Base-by-base conservation (phyloP, 169 alveolate species). In the Theileria orientalis region DNA sequence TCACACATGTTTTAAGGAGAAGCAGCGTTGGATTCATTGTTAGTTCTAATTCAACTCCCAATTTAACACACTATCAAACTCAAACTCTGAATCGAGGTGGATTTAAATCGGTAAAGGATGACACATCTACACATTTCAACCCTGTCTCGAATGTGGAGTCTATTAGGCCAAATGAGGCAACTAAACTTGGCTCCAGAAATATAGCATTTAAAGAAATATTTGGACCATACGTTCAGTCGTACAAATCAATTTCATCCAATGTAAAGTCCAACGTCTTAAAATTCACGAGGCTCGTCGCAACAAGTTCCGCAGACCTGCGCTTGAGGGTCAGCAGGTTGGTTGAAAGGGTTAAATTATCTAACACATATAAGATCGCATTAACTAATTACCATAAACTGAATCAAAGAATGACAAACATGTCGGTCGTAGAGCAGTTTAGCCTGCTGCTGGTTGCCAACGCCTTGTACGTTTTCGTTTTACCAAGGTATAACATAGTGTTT, bases 341-440 rank as follows among this genome's bases (percentile, higher is more conserved):
- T 14, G n/a, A 54, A 54, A 54, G n/a, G 27, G 63, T 54, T 27
- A 19, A 27, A 23, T 1, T 13, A 54, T 54, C 63, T 13, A 54
- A 54, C n/a, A 7, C 14, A 54, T 54, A 54, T 27, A 54, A 27
- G 33, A 13, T 25, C 11, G 27, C 33, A 54, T 25, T 27, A 2
- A n/a, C 2, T 3, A 27, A 2, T 6, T 8, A 13, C 1, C 1
- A 2, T 3, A 54, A 54, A 23, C 30, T 23, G 2, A 54, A 54
- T 1, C 8, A 54, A 2, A 1, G 37, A 1, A 25, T 54, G 33
- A 13, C 63, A 13, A 52, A 29, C 25, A 32, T 76, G 33, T 68
- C 85, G 8, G 25, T 56, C 21, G 30, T 27, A 25, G 79, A 76
- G 21, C 85, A 76, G 33, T 63, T 76, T 27, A 21, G 21, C 13